These are phyloP conservation scores for Ophiostoma triangulosporum DNA, from an alignment of 2,329 filamentous ascomycete species.

Conservation along the genomic window DNA sequence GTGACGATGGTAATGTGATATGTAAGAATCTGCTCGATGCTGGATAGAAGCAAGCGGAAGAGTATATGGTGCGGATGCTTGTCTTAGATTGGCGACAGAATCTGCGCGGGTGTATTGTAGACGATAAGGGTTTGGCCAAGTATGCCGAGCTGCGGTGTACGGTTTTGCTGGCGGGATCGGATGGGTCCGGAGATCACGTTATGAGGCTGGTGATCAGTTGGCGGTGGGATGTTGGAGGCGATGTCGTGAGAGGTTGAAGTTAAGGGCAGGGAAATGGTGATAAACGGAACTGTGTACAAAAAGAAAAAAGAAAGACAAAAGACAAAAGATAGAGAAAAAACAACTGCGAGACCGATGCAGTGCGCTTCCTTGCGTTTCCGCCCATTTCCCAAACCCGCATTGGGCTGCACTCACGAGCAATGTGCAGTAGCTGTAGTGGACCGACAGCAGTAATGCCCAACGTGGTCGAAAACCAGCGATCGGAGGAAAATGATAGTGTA, in stretches of 20 bases:
- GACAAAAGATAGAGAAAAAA: background rate
- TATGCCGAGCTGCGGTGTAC: too few relatives aligned
- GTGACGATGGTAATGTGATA: too few relatives aligned
- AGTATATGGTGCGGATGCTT: too few relatives aligned
- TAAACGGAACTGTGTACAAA: too few relatives aligned
- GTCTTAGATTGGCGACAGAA: too few relatives aligned
- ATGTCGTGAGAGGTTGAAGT: too few relatives aligned
- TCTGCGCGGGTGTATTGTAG: too few relatives aligned
- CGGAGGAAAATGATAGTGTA: background rate
- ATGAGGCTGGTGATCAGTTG: background rate
- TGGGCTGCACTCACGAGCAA: slow-evolving; percentile 1
- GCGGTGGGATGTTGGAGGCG: background rate
- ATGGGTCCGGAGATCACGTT: slow-evolving; percentile 4
- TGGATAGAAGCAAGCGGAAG: too few relatives aligned
- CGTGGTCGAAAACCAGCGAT: background rate
- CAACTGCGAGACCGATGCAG: slow-evolving; percentile 1
- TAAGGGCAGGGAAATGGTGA: too few relatives aligned
- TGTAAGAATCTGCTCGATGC: too few relatives aligned
- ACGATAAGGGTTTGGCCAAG: too few relatives aligned
- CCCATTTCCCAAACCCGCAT: background rate
- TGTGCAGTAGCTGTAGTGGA: background rate
- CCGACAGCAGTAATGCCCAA: slow-evolving; percentile 6
- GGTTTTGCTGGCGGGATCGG: too few relatives aligned
- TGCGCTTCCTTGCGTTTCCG: background rate
- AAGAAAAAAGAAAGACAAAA: background rate